Base-by-base conservation (phyloP, 768 basidiomycete genomes). In the Phanerodontia chrysosporium region DNA sequence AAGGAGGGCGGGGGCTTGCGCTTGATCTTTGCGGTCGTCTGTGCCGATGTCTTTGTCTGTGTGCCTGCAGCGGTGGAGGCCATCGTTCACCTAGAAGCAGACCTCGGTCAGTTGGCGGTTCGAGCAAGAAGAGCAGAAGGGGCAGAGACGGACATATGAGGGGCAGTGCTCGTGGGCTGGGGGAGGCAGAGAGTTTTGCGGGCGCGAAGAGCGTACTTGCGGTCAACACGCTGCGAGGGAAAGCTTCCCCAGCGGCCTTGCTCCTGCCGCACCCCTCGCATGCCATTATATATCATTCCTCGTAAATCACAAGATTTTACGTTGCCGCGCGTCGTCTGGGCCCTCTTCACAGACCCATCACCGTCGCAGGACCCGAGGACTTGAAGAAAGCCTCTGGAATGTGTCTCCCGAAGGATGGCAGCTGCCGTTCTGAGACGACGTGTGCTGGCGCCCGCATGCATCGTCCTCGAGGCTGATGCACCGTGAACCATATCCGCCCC, bases 1-100 rank as follows among this genome's bases (percentile, higher is more conserved):
- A 83, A 74, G 48, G 73, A 67, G 6, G 85, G 86, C 2, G 83
- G 74, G 5, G 83, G 85, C 65, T 87, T 87, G 57, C 86, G 82
- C 66, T 72, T 80, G 64, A 83, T 60, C 36, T 60, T 64, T 24
- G 64, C 49, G 49, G 56, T 42, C 16, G 51, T 39, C 30, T 12
- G 30, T 14, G 28, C 6, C 28, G 30, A 1, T 10, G 39, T 42
- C 39, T 8, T 18, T 5, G 10, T 42, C 10, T 29, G 13, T 30
- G 29, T 35, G 28, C 10, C 44, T 49, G n/a, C 25, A 21, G 10
- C 4, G n/a, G 30, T 18, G 21, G 32, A 51, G 51, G 25, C 14
- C 22, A 32, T 22, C 29, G 10, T 27, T 49, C 46, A 35, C 32
- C 29, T 42, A 18, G 39, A 42, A 42, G 51, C 9, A 25, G 51